A percentile compares a stretch with the other conserved stretches of the same genome.
These are phyloP conservation scores for Breviolum minutum DNA, from an alignment of 73 alveolate species.

Conservation along the genomic window DNA sequence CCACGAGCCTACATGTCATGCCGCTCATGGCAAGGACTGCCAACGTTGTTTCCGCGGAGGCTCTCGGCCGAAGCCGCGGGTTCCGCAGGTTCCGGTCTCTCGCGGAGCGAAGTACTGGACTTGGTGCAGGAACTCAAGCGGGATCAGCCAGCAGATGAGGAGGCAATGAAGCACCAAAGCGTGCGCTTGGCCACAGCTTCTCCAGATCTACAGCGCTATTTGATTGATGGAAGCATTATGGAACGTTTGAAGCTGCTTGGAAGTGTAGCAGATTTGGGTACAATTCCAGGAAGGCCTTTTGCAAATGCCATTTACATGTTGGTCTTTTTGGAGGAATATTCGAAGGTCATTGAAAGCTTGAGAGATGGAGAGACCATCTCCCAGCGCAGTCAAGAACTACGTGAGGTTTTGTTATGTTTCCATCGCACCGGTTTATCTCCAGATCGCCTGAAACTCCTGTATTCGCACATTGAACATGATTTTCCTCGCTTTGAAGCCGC, in stretches of 20 bases:
- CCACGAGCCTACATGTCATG: no score
- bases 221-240: not conserved
- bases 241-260: conserved; percentile 7
- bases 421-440: conserved; percentile 66
- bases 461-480: conserved; percentile 56
- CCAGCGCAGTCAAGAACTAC: conserved; percentile 31
- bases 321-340: conserved; percentile 68
- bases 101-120: no score
- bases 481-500: conserved; percentile 90
- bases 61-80: no score
- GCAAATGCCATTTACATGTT: conserved; percentile 40
- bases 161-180: not conserved
- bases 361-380: conserved; percentile 87
- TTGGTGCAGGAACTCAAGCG: no score
- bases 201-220: conserved; percentile 38
- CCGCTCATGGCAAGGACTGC: no score
- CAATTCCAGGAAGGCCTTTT: conserved; percentile 66
- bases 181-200: not conserved
- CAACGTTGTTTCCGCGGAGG: no score
- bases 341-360: conserved; percentile 45
- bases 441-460: conserved; percentile 48
- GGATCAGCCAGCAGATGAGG: no score
- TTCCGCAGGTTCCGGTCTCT: no score
- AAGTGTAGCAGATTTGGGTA: conserved; percentile 27
- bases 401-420: conserved; percentile 77